Percentiles rank a stretch among this genome's conserved stretches.
Conservation (phyloP, 805 yeast species). For the Yarrowia hollandica region DNA sequence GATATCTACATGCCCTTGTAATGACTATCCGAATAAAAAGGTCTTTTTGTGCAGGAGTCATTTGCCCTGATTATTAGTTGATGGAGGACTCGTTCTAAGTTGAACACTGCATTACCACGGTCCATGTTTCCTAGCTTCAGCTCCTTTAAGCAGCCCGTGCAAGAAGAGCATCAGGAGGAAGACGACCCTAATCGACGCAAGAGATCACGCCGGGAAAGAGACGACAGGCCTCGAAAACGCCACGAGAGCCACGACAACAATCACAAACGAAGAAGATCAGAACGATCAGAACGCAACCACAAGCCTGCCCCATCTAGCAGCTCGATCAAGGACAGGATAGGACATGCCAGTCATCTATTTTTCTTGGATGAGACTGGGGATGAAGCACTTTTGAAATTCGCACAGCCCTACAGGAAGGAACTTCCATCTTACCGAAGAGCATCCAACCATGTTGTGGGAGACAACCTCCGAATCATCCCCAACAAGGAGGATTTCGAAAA, state of each 20-base stretch:
- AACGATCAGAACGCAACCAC: not conserved
- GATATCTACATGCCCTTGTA: too few relatives aligned
- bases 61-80: too few relatives aligned
- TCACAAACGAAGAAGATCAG: not conserved
- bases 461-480: not conserved
- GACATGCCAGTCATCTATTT: not conserved
- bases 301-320: not conserved
- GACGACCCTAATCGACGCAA: not conserved
- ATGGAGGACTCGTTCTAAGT: too few relatives aligned
- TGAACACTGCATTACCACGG: not conserved
- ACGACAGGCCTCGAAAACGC: not conserved
- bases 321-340: not conserved
- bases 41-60: too few relatives aligned
- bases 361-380: slow-evolving; percentile 4
- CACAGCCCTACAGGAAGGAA: slow-evolving; percentile 3
- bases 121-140: slow-evolving; percentile 26
- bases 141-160: slow-evolving; percentile 2
- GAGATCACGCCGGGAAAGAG: not conserved
- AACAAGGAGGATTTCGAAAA: slow-evolving; percentile 8
- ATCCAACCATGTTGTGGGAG: not conserved
- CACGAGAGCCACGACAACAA: not conserved
- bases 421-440: not conserved
- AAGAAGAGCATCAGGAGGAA: slow-evolving; percentile 1
- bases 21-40: too few relatives aligned
- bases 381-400: not conserved